Evolutionary conservation across 306 rosid genomes (phyloP), one percentile per base, ranked within the genome.

Genomic region (Trichosanthes cucumerina): DNA sequence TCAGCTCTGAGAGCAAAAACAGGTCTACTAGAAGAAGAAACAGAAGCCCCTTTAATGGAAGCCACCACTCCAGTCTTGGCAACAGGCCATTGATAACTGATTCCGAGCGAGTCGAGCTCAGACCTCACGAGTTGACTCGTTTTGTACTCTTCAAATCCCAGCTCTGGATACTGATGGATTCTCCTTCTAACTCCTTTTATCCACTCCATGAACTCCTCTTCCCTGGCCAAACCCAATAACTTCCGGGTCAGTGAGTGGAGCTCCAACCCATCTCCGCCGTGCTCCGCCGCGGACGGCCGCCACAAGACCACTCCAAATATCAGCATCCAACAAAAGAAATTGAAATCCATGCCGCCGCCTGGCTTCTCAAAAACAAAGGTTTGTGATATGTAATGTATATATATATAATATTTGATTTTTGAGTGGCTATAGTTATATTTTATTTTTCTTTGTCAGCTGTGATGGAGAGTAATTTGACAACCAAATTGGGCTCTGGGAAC

Each of bases 1-100:
- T 84, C 87, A 13, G 89, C 87, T 74, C 84, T 80, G 59, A 87
- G 81, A 38, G 86, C 87, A 39, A 87, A 87, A 53, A 80, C 79
- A 34, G 85, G 89, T 21, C 57, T 77, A 9, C 57, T 77, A 9
- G 86, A 71, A 46, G 82, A 84, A 34, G 80, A 79, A 38, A 65
- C 31, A 15, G 79, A 24, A 39, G 81, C 26, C 34, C 44, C 58
- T 60, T 8, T 43, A 41, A 86, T 64, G 26, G 85, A 60, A 79
- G 89, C 86, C 28, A 84, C 87, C 24, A 87, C 63, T 15, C 87
- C 86, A 62, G 86, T 87, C 53, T 77, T 50, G 39, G 87, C 87
- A 44, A 84, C 83, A 34, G 87, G 86, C 85, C 85, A 87, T 16
- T 76, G 81, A 71, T 84, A 84, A 60, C 56, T 21, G 24, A 87